A percentile compares a stretch with the other conserved stretches of the same genome.
Conservation (phyloP, 2,329 filamentous ascomycete species). For the Aspergillus sp. region DNA sequence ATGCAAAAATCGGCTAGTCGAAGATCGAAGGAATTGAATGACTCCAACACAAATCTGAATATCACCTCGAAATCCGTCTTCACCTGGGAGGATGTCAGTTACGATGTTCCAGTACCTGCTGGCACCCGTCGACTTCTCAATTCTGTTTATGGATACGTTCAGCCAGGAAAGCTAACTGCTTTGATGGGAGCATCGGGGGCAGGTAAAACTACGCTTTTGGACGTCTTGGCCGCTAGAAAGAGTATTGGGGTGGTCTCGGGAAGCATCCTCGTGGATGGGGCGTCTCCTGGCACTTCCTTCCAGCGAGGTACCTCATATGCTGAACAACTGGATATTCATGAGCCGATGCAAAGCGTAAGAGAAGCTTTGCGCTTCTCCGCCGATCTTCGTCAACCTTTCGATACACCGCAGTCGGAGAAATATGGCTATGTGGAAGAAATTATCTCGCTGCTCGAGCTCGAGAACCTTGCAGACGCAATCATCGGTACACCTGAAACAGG, state of each 20-base stretch:
- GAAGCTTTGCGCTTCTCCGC: slow-evolving; percentile 65
- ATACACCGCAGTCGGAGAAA: slow-evolving; percentile 56
- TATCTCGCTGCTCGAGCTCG: slow-evolving; percentile 60
- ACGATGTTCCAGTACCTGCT: slow-evolving; percentile 46
- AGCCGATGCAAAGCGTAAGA: slow-evolving; percentile 57
- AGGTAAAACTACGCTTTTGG: slow-evolving; percentile 79
- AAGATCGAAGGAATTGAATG: slow-evolving; percentile 26
- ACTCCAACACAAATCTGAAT: slow-evolving; percentile 43
- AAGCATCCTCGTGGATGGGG: slow-evolving; percentile 60
- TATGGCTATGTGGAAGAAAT: slow-evolving; percentile 63
- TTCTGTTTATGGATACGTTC: slow-evolving; percentile 46
- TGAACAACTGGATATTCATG: slow-evolving; percentile 63
- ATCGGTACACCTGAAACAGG: slow-evolving; percentile 58
- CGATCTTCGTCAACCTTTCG: slow-evolving; percentile 57
- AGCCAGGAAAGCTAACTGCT: slow-evolving; percentile 46
- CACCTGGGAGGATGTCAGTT: slow-evolving; percentile 49
- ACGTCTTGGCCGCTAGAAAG: slow-evolving; percentile 65
- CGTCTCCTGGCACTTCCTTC: slow-evolving; percentile 54
- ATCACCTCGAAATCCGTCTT: slow-evolving; percentile 53
- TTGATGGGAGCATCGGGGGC: slow-evolving; percentile 58
- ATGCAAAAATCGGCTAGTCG: slow-evolving; percentile 36
- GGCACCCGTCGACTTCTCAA: slow-evolving; percentile 43
- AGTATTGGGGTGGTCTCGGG: slow-evolving; percentile 62
- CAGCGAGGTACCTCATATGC: slow-evolving; percentile 62
- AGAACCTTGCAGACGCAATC: slow-evolving; percentile 61